These are phyloP conservation scores for Gossypium armourianum DNA, from an alignment of 441 rosid genomes.

Conservation along the genomic window DNA sequence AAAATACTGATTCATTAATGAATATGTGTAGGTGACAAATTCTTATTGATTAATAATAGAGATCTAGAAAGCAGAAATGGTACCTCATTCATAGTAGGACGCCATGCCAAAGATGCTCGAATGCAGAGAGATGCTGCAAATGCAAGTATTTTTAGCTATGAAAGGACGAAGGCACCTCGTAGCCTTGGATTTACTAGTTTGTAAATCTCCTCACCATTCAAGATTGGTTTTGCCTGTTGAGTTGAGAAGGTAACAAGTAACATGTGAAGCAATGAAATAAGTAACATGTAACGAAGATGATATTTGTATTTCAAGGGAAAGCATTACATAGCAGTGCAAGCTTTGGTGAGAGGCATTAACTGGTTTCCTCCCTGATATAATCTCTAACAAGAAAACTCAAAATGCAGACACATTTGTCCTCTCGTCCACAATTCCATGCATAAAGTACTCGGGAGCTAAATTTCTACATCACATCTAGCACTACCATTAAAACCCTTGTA, in stretches of 20 bases:
- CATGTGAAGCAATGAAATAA: neutral
- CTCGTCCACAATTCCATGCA: conserved; percentile 91
- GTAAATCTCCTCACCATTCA: conserved; percentile 48
- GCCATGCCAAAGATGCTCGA: conserved; percentile 60
- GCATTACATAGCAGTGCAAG: conserved; percentile 73
- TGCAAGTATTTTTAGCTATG: conserved; percentile 50
- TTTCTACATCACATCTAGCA: conserved; percentile 34
- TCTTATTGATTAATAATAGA: too few species aligned
- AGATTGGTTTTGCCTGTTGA: conserved; percentile 58
- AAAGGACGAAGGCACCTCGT: conserved; percentile 42
- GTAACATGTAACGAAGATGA: neutral
- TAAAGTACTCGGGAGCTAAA: conserved; percentile 84
- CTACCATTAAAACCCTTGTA: neutral
- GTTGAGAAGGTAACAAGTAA: neutral
- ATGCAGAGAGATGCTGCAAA: conserved; percentile 75
- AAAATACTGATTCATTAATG: too few species aligned
- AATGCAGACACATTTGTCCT: conserved; percentile 90
- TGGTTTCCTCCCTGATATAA: conserved; percentile 74
- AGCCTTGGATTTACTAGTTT: conserved; percentile 65
- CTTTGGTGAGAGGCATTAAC: conserved; percentile 77
- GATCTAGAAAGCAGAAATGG: neutral
- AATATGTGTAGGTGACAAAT: too few species aligned
- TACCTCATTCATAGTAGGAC: conserved; percentile 83
- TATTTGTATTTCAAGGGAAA: neutral
- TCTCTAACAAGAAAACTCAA: conserved; percentile 74